phyloP scores from a whole-genome alignment of 345 rosid species.

The Ailanthus altissimus region DNA sequence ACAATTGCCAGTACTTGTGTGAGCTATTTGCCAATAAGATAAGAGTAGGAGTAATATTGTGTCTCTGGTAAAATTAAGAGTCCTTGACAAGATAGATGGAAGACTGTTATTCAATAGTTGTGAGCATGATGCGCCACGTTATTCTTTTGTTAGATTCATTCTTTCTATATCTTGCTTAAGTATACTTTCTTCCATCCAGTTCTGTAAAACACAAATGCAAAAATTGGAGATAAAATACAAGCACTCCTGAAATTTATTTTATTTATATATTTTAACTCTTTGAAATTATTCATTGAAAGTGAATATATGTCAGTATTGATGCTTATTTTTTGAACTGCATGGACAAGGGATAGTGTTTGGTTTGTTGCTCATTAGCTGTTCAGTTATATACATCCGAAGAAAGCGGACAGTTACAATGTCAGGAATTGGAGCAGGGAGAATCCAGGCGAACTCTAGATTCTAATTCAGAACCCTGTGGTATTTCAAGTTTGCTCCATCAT shows the following conservation, averaged over 20 bases:
- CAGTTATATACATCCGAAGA: conserved; percentile 62
- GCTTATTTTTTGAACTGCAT: conserved; percentile 6
- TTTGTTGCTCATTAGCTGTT: conserved; percentile 60
- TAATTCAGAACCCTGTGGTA: conserved; percentile 13
- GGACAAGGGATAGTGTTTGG: conserved; percentile 59
- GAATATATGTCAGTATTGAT: neutral
- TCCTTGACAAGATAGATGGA: neutral
- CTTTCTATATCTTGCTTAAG: neutral
- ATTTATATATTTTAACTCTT: neutral
- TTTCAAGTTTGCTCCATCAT: neutral
- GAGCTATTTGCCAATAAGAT: neutral
- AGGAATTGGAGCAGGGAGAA: conserved; percentile 62
- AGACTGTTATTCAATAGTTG: neutral
- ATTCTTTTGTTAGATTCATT: neutral
- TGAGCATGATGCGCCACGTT: neutral
- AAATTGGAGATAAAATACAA: neutral
- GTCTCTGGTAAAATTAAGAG: neutral
- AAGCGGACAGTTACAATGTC: conserved; percentile 49
- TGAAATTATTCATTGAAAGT: neutral
- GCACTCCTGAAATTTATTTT: neutral
- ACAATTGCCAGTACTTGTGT: conserved; percentile 1
- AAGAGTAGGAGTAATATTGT: neutral
- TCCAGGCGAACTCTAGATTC: conserved; percentile 64
- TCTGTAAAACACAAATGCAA: neutral
- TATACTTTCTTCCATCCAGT: neutral